Evolutionary conservation across 169 alveolate genomes (phyloP).

Genomic region (Cryptosporidium viatorum): DNA sequence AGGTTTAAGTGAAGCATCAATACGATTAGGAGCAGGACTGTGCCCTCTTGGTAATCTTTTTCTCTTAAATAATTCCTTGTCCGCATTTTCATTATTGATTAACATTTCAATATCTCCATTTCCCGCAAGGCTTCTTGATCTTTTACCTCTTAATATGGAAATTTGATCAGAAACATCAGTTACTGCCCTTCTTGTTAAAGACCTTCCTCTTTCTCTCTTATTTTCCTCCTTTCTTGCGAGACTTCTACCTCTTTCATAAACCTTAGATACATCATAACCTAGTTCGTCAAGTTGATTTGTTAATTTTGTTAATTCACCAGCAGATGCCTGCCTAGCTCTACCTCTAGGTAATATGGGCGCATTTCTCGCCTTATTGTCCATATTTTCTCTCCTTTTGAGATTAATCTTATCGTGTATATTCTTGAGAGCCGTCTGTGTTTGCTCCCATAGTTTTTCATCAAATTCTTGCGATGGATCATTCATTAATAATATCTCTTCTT

Average conservation of each 20-base stretch:
- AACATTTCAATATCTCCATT: slow-evolving; percentile 30
- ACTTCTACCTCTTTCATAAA: slow-evolving; percentile 67
- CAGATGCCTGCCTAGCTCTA: slow-evolving; percentile 46
- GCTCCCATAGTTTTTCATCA: slow-evolving; percentile 65
- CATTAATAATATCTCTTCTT: slow-evolving; percentile 91
- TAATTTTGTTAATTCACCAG: slow-evolving; percentile 54
- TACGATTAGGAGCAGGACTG: slow-evolving; percentile 66
- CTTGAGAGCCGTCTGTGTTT: slow-evolving; percentile 41
- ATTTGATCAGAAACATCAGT: neutral
- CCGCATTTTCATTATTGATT: neutral
- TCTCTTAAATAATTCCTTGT: slow-evolving; percentile 41
- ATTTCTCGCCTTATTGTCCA: slow-evolving; percentile 74
- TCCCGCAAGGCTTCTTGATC: slow-evolving; percentile 13
- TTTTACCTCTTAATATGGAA: slow-evolving; percentile 15
- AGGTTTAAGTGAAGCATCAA: slow-evolving; percentile 67
- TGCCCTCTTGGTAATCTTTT: slow-evolving; percentile 77
- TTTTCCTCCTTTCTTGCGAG: slow-evolving; percentile 46
- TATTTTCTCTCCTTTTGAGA: slow-evolving; percentile 61
- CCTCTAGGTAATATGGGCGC: slow-evolving; percentile 70
- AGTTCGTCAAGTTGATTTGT: slow-evolving; percentile 43
- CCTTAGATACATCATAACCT: slow-evolving; percentile 38
- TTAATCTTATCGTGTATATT: slow-evolving; percentile 45
- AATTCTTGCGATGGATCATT: slow-evolving; percentile 84
- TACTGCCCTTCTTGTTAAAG: slow-evolving; percentile 47
- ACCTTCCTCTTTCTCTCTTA: slow-evolving; percentile 67